Evolutionary conservation across 495 filamentous ascomycete genomes (phyloP).

Genomic region (Penicillium coprophilum): DNA sequence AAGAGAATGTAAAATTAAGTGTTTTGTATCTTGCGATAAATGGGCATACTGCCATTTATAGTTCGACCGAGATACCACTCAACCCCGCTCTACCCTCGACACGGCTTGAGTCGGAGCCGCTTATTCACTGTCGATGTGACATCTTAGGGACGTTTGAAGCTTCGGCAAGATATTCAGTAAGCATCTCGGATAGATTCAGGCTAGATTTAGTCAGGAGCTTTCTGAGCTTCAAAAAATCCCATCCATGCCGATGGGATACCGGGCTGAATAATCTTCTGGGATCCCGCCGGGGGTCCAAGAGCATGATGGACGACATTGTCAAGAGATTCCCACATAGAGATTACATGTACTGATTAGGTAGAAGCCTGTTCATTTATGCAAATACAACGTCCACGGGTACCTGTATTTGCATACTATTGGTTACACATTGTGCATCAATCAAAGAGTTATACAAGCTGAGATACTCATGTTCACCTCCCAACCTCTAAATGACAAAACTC

Average conservation of each 20-base stretch:
- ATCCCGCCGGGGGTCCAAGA: neutral
- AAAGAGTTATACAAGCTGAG: neutral
- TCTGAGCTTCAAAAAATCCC: too few relatives aligned
- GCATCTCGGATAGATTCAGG: neutral
- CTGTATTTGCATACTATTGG: neutral
- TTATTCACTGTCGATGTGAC: conserved; percentile 3
- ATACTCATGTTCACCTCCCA: neutral
- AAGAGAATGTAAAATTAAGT: neutral
- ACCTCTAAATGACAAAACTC: neutral
- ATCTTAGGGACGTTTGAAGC: neutral
- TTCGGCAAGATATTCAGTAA: neutral
- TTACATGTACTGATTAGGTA: neutral
- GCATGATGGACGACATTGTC: neutral
- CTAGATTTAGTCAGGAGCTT: conserved; percentile 19
- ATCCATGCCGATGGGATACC: too few relatives aligned
- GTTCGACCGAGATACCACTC: conserved; percentile 12
- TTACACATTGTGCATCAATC: neutral
- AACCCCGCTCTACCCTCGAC: conserved; percentile 23
- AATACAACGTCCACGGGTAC: too few relatives aligned
- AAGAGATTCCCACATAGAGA: neutral
- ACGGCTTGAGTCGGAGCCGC: conserved; percentile 12
- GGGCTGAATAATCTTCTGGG: neutral
- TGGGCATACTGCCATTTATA: conserved; percentile 11
- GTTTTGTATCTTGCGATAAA: neutral
- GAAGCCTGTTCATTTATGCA: too few relatives aligned